Evolutionary conservation across 495 filamentous ascomycete genomes (phyloP).

Genomic region (Terfezia claveryi): DNA sequence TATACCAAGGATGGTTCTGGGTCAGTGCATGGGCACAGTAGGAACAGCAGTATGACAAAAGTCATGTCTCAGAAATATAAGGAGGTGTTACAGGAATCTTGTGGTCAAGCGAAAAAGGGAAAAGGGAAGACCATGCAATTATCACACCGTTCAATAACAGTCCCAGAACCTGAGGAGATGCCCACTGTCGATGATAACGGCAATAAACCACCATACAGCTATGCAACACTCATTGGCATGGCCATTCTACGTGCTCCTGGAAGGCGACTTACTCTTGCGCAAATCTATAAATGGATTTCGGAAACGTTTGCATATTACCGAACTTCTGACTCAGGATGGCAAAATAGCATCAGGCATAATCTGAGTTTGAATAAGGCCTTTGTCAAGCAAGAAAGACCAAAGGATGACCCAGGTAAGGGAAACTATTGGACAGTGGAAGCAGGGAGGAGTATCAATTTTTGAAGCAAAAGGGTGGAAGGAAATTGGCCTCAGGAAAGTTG

Average conservation of each 20-base stretch:
- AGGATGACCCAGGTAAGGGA: slow-evolving; percentile 96
- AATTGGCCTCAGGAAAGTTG: slow-evolving; percentile 6
- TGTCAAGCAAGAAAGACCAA: slow-evolving; percentile 82
- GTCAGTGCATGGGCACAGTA: neutral
- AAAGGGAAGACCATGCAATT: neutral
- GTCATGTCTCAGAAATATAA: neutral
- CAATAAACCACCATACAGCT: slow-evolving; percentile 71
- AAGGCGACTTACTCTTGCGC: slow-evolving; percentile 68
- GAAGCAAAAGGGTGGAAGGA: slow-evolving; percentile 52
- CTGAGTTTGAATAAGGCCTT: slow-evolving; percentile 97
- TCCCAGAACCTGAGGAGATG: slow-evolving; percentile 57
- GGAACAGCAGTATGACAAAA: neutral
- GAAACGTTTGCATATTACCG: slow-evolving; percentile 81
- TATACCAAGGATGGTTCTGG: neutral
- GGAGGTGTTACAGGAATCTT: neutral
- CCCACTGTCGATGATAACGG: slow-evolving; percentile 69
- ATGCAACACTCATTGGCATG: slow-evolving; percentile 92
- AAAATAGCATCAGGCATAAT: slow-evolving; percentile 97
- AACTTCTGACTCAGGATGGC: slow-evolving; percentile 69
- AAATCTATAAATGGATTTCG: slow-evolving; percentile 98
- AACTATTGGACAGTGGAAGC: slow-evolving; percentile 88
- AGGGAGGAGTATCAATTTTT: slow-evolving; percentile 78
- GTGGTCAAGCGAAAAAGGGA: neutral
- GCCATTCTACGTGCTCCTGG: slow-evolving; percentile 74
- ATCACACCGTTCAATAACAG: slow-evolving; percentile 11